Conservation (phyloP, 2,329 filamentous ascomycete genomes). For the Paecilomyces sp. region DNA sequence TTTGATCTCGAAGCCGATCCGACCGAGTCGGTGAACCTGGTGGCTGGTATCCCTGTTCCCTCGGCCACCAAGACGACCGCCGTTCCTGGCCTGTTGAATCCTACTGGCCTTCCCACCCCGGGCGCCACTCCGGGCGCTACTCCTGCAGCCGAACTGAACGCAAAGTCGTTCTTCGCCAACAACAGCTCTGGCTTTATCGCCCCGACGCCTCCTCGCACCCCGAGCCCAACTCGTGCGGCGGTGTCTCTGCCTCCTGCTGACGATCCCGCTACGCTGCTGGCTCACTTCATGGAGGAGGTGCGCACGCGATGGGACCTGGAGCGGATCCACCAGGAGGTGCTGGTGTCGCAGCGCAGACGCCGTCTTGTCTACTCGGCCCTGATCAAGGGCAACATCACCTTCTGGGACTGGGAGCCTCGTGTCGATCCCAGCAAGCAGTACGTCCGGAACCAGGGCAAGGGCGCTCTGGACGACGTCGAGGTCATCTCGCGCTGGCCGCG, state of each 20-base stretch:
- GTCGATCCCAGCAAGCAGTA: slow-evolving; percentile 52
- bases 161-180: slow-evolving; percentile 9
- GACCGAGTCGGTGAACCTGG: slow-evolving; percentile 66
- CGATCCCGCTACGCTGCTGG: slow-evolving; percentile 42
- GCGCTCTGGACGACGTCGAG: slow-evolving; percentile 34
- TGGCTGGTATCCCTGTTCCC: slow-evolving; percentile 24
- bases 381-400: slow-evolving; percentile 65
- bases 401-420: slow-evolving; percentile 78
- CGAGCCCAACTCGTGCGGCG: slow-evolving; percentile 27
- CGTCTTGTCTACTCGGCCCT: slow-evolving; percentile 74
- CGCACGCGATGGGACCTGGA: slow-evolving; percentile 73
- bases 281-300: slow-evolving; percentile 68
- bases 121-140: slow-evolving; percentile 6
- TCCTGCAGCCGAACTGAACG: slow-evolving; percentile 5
- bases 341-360: slow-evolving; percentile 71
- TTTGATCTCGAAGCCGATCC: slow-evolving; percentile 74
- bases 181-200: slow-evolving; percentile 1
- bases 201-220: slow-evolving; percentile 32
- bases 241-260: slow-evolving; percentile 23
- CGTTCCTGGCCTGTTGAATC: slow-evolving; percentile 23
- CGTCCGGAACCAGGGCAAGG: slow-evolving; percentile 55
- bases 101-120: slow-evolving; percentile 18
- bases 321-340: slow-evolving; percentile 65
- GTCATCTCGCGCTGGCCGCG: slow-evolving; percentile 35
- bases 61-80: slow-evolving; percentile 34